Evolutionary conservation across 345 rosid species (phyloP).

Genomic region (Sonneratia caseolaris): DNA sequence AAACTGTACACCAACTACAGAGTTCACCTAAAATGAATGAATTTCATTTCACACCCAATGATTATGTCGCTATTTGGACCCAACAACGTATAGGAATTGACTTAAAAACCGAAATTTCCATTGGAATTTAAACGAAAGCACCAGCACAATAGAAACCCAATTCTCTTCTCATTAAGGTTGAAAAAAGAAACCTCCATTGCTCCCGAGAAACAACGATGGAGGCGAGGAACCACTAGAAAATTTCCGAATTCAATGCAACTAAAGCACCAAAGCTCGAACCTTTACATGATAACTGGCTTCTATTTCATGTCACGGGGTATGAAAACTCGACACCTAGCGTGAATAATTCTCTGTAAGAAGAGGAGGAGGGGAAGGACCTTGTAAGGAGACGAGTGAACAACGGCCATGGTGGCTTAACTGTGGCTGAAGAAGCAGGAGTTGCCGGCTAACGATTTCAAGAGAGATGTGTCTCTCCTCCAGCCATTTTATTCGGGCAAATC

Average conservation of each 20-base stretch:
- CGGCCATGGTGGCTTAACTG: conserved; percentile 46
- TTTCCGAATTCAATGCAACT: neutral
- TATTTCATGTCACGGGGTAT: neutral
- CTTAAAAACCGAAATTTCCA: neutral
- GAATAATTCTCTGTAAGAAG: neutral
- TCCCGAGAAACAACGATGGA: neutral
- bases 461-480: conserved; percentile 19
- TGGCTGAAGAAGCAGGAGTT: conserved; percentile 32
- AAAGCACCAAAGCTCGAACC: neutral
- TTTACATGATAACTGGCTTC: neutral
- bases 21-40: neutral
- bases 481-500: neutral
- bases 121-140: neutral
- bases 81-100: neutral
- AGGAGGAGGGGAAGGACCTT: conserved; percentile 23
- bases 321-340: neutral
- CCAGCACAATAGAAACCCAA: neutral
- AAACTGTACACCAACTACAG: neutral
- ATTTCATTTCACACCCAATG: neutral
- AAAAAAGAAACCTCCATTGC: neutral
- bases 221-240: neutral
- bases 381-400: conserved; percentile 58
- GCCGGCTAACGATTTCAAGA: conserved; percentile 46
- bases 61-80: neutral
- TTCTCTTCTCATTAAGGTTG: neutral